These are phyloP conservation scores for Akebia trifoliata DNA, from an alignment of 164 flowering plant genomes.

Conservation along the genomic window DNA sequence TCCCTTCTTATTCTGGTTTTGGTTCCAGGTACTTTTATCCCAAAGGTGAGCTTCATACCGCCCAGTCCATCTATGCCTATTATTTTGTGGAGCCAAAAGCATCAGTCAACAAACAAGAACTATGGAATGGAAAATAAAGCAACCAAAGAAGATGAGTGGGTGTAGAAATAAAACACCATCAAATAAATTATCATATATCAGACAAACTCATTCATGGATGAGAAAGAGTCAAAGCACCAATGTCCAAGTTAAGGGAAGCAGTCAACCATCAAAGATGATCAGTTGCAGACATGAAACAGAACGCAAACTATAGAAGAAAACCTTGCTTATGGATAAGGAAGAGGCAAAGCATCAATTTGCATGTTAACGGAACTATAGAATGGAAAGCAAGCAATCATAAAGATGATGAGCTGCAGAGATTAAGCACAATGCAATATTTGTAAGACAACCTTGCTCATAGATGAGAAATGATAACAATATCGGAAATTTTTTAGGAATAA, in stretches of 20 bases:
- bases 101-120: not conserved
- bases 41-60: conserved; percentile 99
- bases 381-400: too few species aligned
- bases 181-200: not conserved
- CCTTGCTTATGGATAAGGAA: too few species aligned
- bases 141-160: not conserved
- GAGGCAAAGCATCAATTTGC: too few species aligned
- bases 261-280: too few species aligned
- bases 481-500: too few species aligned
- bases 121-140: conserved; percentile 3
- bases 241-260: not conserved
- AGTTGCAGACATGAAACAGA: too few species aligned
- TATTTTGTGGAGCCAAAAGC: conserved; percentile 15
- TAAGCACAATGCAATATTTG: not conserved
- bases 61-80: conserved; percentile 99
- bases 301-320: too few species aligned
- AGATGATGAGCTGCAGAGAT: too few species aligned
- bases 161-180: not conserved
- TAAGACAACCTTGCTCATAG: not conserved
- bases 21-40: conserved; percentile 99
- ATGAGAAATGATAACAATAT: not conserved
- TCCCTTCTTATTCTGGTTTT: conserved; percentile 98
- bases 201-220: not conserved
- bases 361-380: too few species aligned
- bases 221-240: not conserved